Conservation (phyloP, 768 basidiomycete species). For the Leucogyrophana mollusca region DNA sequence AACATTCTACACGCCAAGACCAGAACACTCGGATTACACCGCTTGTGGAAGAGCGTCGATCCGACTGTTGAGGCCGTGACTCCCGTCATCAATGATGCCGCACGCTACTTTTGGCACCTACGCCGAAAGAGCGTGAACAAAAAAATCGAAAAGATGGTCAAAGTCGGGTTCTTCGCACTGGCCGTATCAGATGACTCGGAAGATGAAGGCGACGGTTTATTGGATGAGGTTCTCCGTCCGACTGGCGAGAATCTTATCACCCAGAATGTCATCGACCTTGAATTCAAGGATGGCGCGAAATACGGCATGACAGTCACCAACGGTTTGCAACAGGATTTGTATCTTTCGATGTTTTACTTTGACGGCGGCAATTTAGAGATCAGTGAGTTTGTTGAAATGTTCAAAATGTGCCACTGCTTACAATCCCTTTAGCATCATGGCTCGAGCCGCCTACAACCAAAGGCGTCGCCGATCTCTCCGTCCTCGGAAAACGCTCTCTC, state of each 20-base stretch:
- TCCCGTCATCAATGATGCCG: too few species aligned
- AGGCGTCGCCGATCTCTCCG: not conserved
- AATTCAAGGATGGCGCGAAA: conserved; percentile 18
- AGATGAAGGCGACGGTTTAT: conserved; percentile 1
- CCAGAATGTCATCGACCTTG: conserved; percentile 16
- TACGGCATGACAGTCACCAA: conserved; percentile 39
- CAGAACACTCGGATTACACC: too few species aligned
- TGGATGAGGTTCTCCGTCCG: not conserved
- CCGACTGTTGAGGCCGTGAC: conserved; percentile 17
- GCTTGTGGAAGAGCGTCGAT: too few species aligned
- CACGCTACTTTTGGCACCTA: too few species aligned
- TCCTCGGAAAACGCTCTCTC: conserved; percentile 3
- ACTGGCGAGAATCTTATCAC: conserved; percentile 3
- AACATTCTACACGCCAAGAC: conserved; percentile 12
- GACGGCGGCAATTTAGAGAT: conserved; percentile 39
- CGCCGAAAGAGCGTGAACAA: not conserved
- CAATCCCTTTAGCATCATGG: too few species aligned
- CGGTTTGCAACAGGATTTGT: conserved; percentile 28
- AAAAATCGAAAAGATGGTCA: not conserved
- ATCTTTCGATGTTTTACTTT: conserved; percentile 42
- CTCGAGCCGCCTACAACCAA: too few species aligned
- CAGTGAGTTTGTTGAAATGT: too few species aligned
- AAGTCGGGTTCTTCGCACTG: conserved; percentile 11
- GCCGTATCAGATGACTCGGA: not conserved
- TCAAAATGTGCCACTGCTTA: too few species aligned